A percentile compares a stretch with the other conserved stretches of the same genome.
Evolutionary conservation across 495 filamentous ascomycete genomes (phyloP).

Genomic region (Neurospora discreta): DNA sequence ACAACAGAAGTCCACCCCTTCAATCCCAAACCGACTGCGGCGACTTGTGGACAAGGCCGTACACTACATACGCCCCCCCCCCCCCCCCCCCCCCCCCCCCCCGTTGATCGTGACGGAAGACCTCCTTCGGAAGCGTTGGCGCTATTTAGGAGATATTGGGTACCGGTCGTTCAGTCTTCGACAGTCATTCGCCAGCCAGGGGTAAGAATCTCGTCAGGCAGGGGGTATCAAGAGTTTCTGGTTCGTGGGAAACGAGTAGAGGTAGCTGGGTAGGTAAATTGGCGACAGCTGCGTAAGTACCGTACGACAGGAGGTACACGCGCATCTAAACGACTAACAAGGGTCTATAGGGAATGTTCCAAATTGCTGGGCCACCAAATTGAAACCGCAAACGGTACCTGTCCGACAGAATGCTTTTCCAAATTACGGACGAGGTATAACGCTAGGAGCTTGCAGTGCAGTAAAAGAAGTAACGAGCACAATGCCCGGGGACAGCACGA

Average conservation of each 20-base stretch:
- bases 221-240: background rate
- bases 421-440: too few relatives aligned
- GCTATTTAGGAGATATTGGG: background rate
- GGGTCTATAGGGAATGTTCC: background rate
- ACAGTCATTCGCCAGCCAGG: background rate
- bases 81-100: too few relatives aligned
- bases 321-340: background rate
- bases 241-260: constrained; percentile 1
- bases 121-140: background rate
- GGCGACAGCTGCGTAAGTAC: background rate
- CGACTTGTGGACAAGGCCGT: background rate
- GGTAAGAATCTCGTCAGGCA: background rate
- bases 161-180: background rate
- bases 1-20: background rate
- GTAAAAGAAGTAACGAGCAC: background rate
- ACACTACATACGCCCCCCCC: background rate
- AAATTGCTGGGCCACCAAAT: background rate
- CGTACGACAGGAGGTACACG: background rate
- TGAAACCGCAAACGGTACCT: background rate
- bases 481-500: background rate
- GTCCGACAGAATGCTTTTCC: background rate
- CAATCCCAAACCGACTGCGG: background rate
- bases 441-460: background rate
- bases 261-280: background rate
- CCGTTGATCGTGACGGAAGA: background rate